Conservation (phyloP, 140 eudicot species). For the Bidens hawaiensis region DNA sequence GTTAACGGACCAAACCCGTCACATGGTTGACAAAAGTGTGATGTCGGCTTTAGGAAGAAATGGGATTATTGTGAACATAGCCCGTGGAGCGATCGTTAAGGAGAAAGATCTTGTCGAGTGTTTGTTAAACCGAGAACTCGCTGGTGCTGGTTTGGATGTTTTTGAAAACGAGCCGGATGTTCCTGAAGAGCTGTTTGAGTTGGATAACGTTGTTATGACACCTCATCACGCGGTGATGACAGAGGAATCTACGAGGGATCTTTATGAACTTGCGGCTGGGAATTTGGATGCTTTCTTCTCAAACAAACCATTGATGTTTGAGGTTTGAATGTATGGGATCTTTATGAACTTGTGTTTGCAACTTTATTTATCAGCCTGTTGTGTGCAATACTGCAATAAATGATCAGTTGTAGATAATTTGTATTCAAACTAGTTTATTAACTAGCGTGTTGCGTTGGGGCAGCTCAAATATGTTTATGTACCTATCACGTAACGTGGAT, state of each 20-base stretch:
- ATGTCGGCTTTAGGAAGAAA: slow-evolving; percentile 48
- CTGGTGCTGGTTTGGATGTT: slow-evolving; percentile 88
- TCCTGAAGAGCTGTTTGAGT: slow-evolving; percentile 34
- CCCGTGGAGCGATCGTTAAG: slow-evolving; percentile 63
- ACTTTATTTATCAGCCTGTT: too few species aligned
- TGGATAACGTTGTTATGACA: slow-evolving; percentile 72
- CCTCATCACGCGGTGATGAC: slow-evolving; percentile 65
- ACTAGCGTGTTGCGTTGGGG: too few species aligned
- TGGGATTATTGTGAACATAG: slow-evolving; percentile 64
- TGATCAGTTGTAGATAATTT: too few species aligned
- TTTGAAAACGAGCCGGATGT: slow-evolving; percentile 70
- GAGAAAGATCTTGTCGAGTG: slow-evolving; percentile 57
- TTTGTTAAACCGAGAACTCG: slow-evolving; percentile 51
- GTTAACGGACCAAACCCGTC: slow-evolving; percentile 60
- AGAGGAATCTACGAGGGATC: slow-evolving; percentile 31
- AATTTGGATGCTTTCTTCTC: slow-evolving; percentile 75
- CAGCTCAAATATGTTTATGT: too few species aligned
- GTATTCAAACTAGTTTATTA: too few species aligned
- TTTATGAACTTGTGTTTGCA: too few species aligned
- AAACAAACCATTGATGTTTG: slow-evolving; percentile 44
- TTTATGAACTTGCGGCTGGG: slow-evolving; percentile 35
- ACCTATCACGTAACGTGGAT: too few species aligned
- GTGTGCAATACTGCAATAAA: too few species aligned
- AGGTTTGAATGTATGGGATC: slow-evolving; percentile 24
- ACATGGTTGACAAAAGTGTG: slow-evolving; percentile 51